These are phyloP conservation scores for Penicillium sp. DNA, from an alignment of 2,329 filamentous ascomycete species.

Conservation along the genomic window DNA sequence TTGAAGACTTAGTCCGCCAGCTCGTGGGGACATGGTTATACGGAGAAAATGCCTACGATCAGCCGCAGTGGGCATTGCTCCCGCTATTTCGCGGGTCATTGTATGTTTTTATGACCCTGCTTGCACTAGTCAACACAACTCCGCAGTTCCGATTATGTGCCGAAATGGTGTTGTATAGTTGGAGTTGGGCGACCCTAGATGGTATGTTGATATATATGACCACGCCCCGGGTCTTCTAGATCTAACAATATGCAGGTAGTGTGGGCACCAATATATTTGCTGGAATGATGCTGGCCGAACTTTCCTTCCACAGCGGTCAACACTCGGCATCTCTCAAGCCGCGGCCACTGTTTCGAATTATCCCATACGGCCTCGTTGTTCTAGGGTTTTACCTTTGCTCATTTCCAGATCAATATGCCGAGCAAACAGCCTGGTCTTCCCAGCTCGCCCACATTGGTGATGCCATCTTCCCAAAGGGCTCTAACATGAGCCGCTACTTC, in stretches of 20 bases:
- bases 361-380: slow-evolving; percentile 56
- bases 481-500: slow-evolving; percentile 56
- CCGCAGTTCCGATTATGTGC: slow-evolving; percentile 56
- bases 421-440: slow-evolving; percentile 60
- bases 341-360: slow-evolving; percentile 21
- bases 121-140: slow-evolving; percentile 56
- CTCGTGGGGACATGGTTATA: slow-evolving; percentile 58
- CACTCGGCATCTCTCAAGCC: slow-evolving; percentile 49
- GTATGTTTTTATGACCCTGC: slow-evolving; percentile 58
- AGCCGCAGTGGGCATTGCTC: slow-evolving; percentile 63
- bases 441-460: slow-evolving; percentile 22
- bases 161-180: slow-evolving; percentile 54
- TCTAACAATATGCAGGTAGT: slow-evolving; percentile 36
- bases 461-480: slow-evolving; percentile 38
- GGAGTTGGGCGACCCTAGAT: slow-evolving; percentile 44
- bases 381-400: slow-evolving; percentile 63
- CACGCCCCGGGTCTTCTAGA: neutral
- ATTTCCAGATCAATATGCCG: slow-evolving; percentile 60
- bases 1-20: slow-evolving; percentile 51
- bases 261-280: slow-evolving; percentile 66
- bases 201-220: slow-evolving; percentile 21
- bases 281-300: slow-evolving; percentile 65
- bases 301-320: slow-evolving; percentile 56
- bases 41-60: slow-evolving; percentile 58
- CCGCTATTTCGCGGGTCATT: slow-evolving; percentile 61